Percentiles rank a stretch among this genome's conserved stretches.
Conservation (phyloP, 2,329 filamentous ascomycete genomes). For the Cladosporium sphaerospermum region DNA sequence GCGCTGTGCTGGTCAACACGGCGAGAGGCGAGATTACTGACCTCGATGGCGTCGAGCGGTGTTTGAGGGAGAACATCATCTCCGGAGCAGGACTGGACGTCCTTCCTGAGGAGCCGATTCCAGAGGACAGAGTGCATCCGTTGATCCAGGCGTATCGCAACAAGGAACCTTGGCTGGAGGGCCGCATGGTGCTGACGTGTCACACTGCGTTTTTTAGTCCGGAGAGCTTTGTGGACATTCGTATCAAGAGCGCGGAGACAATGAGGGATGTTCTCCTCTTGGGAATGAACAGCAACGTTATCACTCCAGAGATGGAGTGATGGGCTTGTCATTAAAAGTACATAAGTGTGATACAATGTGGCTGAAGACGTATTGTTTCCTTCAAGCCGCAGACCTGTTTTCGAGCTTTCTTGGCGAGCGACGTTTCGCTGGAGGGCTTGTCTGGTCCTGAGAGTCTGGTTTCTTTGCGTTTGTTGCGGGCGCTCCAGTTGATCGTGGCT, state of each 20-base stretch:
- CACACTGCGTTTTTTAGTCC: constrained; percentile 26
- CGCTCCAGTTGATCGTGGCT: not conserved
- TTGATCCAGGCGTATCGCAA: constrained; percentile 26
- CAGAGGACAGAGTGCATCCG: constrained; percentile 24
- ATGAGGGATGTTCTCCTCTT: constrained; percentile 24
- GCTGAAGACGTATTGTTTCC: not conserved
- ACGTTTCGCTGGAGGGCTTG: not conserved
- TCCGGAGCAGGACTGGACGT: constrained; percentile 30
- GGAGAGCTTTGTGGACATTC: constrained; percentile 24
- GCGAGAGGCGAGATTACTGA: constrained; percentile 28
- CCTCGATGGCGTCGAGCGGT: constrained; percentile 26
- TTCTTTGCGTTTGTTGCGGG: not conserved
- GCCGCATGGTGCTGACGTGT: constrained; percentile 31
- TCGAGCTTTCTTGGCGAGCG: constrained; percentile 5
- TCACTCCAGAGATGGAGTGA: constrained; percentile 24
- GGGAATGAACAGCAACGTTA: constrained; percentile 21
- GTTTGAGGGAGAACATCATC: constrained; percentile 23
- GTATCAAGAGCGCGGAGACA: constrained; percentile 24
- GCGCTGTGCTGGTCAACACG: constrained; percentile 28
- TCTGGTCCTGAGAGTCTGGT: not conserved
- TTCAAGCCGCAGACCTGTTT: not conserved
- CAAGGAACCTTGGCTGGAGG: constrained; percentile 39
- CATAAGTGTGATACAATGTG: not conserved
- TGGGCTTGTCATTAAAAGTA: not conserved
- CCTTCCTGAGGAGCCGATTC: constrained; percentile 28